Conservation (phyloP, 306 rosid genomes). For the Cucurbita pepo region DNA sequence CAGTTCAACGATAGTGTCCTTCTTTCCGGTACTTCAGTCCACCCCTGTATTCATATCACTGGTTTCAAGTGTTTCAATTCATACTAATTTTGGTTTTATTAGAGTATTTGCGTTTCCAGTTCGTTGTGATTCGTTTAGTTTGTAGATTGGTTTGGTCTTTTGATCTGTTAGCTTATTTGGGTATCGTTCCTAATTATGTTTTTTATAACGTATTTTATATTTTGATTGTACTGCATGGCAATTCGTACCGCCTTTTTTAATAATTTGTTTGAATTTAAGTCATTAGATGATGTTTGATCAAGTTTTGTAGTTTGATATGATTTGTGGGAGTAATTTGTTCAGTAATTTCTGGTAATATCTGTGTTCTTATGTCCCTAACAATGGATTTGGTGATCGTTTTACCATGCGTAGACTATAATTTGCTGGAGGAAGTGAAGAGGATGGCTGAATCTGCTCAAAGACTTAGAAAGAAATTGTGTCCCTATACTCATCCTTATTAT, state of each 20-base stretch:
- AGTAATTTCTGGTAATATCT: background rate
- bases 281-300: background rate
- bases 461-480: slow-evolving; percentile 44
- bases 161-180: background rate
- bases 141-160: background rate
- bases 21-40: slow-evolving; percentile 48
- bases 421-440: slow-evolving; percentile 83
- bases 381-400: background rate
- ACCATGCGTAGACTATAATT: slow-evolving; percentile 43
- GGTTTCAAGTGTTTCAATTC: background rate
- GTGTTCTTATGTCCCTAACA: background rate
- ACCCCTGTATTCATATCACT: background rate
- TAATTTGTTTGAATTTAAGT: background rate
- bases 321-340: background rate
- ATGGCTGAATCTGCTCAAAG: slow-evolving; percentile 72
- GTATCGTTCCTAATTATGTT: background rate
- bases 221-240: no score
- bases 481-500: slow-evolving; percentile 21
- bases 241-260: no score
- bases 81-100: background rate
- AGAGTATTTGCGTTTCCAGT: background rate
- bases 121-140: no score
- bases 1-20: slow-evolving; percentile 49
- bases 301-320: background rate
- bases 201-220: background rate